Evolutionary conservation across 306 rosid genomes (phyloP).

Genomic region (Albizia julibrissin): DNA sequence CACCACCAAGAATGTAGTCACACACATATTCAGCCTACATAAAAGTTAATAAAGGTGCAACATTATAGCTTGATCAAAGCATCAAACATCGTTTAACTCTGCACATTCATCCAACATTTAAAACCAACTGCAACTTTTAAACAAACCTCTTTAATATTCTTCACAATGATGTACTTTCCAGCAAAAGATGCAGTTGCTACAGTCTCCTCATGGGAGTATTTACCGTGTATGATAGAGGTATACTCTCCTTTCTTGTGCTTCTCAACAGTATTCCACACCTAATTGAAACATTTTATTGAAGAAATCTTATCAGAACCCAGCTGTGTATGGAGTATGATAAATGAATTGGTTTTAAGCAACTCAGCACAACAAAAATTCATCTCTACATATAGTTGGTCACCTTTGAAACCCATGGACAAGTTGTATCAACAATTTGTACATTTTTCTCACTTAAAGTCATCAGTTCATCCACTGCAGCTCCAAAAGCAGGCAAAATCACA

Average conservation of each 20-base stretch:
- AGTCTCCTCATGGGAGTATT: constrained; percentile 93
- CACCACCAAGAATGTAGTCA: constrained; percentile 89
- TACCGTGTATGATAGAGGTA: constrained; percentile 91
- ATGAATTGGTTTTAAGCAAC: constrained; percentile 18
- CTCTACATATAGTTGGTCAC: constrained; percentile 37
- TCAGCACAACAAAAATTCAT: constrained; percentile 8
- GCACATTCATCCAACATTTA: constrained; percentile 15
- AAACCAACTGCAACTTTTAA: constrained; percentile 29
- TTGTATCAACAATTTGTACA: constrained; percentile 93
- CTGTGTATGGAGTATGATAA: constrained; percentile 8
- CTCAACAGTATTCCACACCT: constrained; percentile 92
- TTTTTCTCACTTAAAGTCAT: constrained; percentile 70
- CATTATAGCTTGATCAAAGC: not conserved
- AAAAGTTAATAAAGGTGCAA: constrained; percentile 20
- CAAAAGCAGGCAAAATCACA: constrained; percentile 96
- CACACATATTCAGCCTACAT: constrained; percentile 87
- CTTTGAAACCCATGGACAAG: constrained; percentile 99
- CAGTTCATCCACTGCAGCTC: constrained; percentile 98
- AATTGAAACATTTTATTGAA: constrained; percentile 37
- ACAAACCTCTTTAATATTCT: constrained; percentile 85
- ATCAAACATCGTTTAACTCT: not conserved
- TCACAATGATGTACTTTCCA: constrained; percentile 80
- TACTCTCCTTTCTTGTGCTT: constrained; percentile 94
- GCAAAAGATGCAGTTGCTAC: constrained; percentile 98
- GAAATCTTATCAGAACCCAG: constrained; percentile 30